Conservation (phyloP, 805 yeast genomes). For the Dipodascopsis uninucleata region DNA sequence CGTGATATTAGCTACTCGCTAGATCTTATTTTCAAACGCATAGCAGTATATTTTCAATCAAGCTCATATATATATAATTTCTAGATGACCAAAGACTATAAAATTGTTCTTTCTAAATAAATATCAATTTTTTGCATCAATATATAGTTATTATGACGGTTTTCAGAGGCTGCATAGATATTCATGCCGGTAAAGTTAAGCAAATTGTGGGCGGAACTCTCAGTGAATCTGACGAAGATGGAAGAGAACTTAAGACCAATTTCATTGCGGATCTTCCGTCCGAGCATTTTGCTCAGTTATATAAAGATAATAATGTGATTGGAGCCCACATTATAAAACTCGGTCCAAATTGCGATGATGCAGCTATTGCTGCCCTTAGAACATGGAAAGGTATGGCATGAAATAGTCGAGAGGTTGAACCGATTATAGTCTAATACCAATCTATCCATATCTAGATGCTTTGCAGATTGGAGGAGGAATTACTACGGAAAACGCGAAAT, state of each 20-base stretch:
- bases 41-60: no score
- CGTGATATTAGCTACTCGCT: no score
- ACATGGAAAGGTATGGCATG: constrained; percentile 58
- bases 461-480: constrained; percentile 95
- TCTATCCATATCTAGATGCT: constrained; percentile 32
- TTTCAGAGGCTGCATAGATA: constrained; percentile 92
- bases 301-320: constrained; percentile 50
- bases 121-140: not conserved
- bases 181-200: constrained; percentile 91
- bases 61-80: no score
- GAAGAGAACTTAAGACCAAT: constrained; percentile 54
- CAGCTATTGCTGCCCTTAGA: constrained; percentile 70
- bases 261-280: constrained; percentile 75
- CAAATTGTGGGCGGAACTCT: constrained; percentile 96
- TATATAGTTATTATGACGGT: constrained; percentile 27
- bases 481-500: constrained; percentile 61
- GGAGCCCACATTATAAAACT: constrained; percentile 94
- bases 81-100: no score
- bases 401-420: not conserved
- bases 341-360: constrained; percentile 77
- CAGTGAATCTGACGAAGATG: constrained; percentile 50
- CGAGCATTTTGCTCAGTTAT: constrained; percentile 68
- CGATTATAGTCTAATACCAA: no score
- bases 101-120: no score
- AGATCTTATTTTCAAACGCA: no score